Conservation (phyloP, 2,329 filamentous ascomycete species). For the Neophaeococcomyces mojaviensis region DNA sequence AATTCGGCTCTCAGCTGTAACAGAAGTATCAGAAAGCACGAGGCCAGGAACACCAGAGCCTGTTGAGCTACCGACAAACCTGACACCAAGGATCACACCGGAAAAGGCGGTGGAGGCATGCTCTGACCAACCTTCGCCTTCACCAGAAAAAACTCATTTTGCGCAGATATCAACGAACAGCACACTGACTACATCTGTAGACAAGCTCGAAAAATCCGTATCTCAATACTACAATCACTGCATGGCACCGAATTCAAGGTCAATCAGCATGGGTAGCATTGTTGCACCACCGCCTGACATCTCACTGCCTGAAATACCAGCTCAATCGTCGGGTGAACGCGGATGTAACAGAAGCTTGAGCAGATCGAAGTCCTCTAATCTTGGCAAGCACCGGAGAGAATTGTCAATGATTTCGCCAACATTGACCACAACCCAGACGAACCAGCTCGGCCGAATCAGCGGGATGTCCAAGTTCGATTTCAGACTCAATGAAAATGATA, state of each 20-base stretch:
- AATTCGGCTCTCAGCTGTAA: constrained; percentile 27
- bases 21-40: constrained; percentile 20
- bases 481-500: background rate
- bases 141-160: background rate
- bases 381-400: background rate
- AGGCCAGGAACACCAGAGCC: constrained; percentile 9
- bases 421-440: too few species aligned
- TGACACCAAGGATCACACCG: constrained; percentile 29
- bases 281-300: constrained; percentile 30
- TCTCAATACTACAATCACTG: background rate
- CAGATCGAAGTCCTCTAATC: background rate
- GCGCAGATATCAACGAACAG: background rate
- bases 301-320: constrained; percentile 31
- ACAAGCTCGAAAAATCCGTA: constrained; percentile 24
- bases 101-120: constrained; percentile 13
- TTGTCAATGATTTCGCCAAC: background rate
- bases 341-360: background rate
- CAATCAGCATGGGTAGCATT: constrained; percentile 23
- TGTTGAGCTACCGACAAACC: constrained; percentile 26
- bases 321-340: background rate
- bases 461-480: constrained; percentile 7
- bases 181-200: constrained; percentile 24
- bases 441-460: too few species aligned
- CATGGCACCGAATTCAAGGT: constrained; percentile 4
- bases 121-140: background rate